phyloP scores from a whole-genome alignment of 495 filamentous ascomycete species.

The Chaetomium fimeti region DNA sequence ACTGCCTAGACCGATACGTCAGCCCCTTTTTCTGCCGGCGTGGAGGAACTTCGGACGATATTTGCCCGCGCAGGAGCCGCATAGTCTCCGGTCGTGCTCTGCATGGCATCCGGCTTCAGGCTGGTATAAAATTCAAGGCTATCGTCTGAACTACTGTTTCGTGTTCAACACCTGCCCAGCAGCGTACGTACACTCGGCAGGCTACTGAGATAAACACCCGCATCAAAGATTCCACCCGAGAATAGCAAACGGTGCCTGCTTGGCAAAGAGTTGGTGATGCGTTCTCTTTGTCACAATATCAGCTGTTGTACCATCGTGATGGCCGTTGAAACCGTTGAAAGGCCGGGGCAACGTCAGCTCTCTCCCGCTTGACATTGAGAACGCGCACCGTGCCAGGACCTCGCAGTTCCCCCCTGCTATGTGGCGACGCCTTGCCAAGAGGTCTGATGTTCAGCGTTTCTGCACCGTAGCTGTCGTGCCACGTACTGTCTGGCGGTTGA shows the following conservation, averaged over 20 bases:
- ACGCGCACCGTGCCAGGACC: slow-evolving; percentile 20
- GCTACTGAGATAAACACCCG: neutral
- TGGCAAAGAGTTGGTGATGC: slow-evolving; percentile 20
- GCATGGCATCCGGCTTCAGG: slow-evolving; percentile 12
- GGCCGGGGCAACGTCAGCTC: slow-evolving; percentile 28
- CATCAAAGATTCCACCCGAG: neutral
- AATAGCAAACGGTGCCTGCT: slow-evolving; percentile 30
- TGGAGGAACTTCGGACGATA: neutral
- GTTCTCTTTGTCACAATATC: neutral
- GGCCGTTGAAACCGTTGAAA: neutral
- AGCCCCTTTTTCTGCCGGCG: slow-evolving; percentile 9
- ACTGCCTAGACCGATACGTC: slow-evolving; percentile 10
- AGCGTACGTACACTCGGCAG: slow-evolving; percentile 21
- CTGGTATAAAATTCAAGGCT: slow-evolving; percentile 11
- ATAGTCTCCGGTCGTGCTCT: neutral
- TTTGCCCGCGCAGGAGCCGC: neutral
- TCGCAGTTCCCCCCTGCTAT: neutral
- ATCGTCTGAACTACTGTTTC: slow-evolving; percentile 11
- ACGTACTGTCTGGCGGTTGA: slow-evolving; percentile 18
- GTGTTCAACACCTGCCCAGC: neutral
- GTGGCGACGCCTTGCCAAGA: slow-evolving; percentile 22
- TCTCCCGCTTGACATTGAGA: slow-evolving; percentile 2
- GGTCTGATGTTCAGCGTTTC: slow-evolving; percentile 6
- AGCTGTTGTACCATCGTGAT: neutral
- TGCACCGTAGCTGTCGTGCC: slow-evolving; percentile 20